These are phyloP conservation scores for Protomyces macrosporus DNA, from an alignment of 1,139 yeast genomes.

Conservation along the genomic window DNA sequence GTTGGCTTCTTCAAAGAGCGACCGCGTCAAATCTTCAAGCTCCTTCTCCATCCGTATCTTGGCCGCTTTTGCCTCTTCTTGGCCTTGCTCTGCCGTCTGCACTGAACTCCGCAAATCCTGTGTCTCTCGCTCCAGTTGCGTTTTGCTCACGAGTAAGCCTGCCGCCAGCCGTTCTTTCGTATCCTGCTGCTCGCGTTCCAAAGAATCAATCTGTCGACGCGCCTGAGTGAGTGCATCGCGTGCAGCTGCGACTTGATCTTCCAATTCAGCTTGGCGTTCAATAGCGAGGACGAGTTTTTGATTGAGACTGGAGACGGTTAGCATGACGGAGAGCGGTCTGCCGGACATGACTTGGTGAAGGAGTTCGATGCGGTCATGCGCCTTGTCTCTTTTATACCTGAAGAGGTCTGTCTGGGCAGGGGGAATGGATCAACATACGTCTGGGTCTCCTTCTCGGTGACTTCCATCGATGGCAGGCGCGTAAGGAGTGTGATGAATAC, in stretches of 20 bases:
- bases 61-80: constrained; percentile 47
- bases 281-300: constrained; percentile 39
- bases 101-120: constrained; percentile 30
- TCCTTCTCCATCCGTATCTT: constrained; percentile 54
- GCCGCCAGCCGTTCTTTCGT: constrained; percentile 34
- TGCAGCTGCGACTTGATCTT: constrained; percentile 38
- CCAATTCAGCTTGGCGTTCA: constrained; percentile 40
- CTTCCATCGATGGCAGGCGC: too few relatives aligned
- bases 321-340: background rate
- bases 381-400: too few relatives aligned
- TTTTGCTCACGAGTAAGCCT: constrained; percentile 34
- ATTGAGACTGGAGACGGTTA: constrained; percentile 8
- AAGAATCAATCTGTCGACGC: constrained; percentile 25
- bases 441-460: too few relatives aligned
- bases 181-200: constrained; percentile 34
- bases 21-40: constrained; percentile 63
- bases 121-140: constrained; percentile 32
- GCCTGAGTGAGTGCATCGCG: constrained; percentile 32
- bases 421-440: too few relatives aligned
- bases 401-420: too few relatives aligned
- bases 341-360: too few relatives aligned
- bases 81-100: constrained; percentile 34
- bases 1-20: constrained; percentile 67
- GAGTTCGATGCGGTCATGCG: too few relatives aligned
- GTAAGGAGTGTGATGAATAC: too few relatives aligned